Evolutionary conservation across 1,284 basidiomycete species (phyloP), one percentile per base, ranked within the genome.

Genomic region (Coniophora puteana): DNA sequence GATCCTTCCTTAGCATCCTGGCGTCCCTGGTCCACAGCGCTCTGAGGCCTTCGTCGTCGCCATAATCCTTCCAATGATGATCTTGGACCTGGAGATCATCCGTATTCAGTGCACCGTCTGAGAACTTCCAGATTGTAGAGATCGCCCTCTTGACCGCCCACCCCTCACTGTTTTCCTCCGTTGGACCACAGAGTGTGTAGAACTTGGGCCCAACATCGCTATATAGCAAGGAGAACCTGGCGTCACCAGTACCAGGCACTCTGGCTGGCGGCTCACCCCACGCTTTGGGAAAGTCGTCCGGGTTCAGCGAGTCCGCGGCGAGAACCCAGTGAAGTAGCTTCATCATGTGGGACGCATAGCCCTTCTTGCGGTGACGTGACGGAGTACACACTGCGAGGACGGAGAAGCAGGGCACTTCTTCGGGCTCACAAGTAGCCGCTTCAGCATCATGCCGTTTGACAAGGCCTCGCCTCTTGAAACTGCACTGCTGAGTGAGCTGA

Each of bases 201-300:
- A 79, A 78, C 1, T 64, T 51, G 7, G 45, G 38, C 4, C 80
- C 79, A 21, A 83, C 62, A 50, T 83, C 80, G 55, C 79, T 82
- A 61, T 76, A 83, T 4, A 83, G 61, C 4, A 69, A 71, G 1
- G 76, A 78, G 46, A 78, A 73, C 4, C 46, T 50, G 2, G 54
- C 67, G 40, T 65, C 48, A 8, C 56, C 48, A 14, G 50, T 46
- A 46, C 26, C 52, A 44, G 5, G 51, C 25, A 8, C 45, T 33
- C n/a, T 31, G 32, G 27, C 48, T 5, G 62, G 63, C 5, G 62
- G 61, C 2, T 49, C 21, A 3, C 66, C 66, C 67, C 66, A 69
- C 31, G 40, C 47, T 0, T 48, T 29, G 1, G 67, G 67, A 46
- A 68, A 68, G 1, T 40, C 29, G 5, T 54, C 47, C 3, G 63